These are phyloP conservation scores for Clavaria fumosa DNA, from an alignment of 768 basidiomycete genomes.

Conservation along the genomic window DNA sequence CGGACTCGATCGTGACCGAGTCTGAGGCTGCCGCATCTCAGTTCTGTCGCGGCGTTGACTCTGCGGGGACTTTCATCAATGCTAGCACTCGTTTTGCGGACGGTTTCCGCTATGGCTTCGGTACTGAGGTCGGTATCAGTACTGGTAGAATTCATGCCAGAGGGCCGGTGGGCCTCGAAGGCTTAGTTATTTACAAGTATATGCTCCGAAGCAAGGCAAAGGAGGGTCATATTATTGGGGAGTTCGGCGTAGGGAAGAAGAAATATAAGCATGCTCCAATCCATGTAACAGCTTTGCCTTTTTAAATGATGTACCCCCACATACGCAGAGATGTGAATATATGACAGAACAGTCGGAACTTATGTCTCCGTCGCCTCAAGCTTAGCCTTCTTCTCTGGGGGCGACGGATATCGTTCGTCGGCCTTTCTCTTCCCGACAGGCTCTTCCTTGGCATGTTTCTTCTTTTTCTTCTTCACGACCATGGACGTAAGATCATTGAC, in stretches of 20 bases:
- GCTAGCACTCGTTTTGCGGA: slow-evolving; percentile 95
- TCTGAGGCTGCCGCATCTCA: slow-evolving; percentile 40
- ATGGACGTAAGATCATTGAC: slow-evolving; percentile 75
- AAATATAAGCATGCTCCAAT: slow-evolving; percentile 52
- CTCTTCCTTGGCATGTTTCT: slow-evolving; percentile 28
- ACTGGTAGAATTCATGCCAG: slow-evolving; percentile 94
- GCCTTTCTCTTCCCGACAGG: slow-evolving; percentile 52
- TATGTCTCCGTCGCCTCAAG: slow-evolving; percentile 23
- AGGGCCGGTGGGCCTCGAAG: slow-evolving; percentile 90
- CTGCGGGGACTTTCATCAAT: slow-evolving; percentile 86
- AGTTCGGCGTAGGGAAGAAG: slow-evolving; percentile 70
- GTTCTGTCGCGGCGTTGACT: slow-evolving; percentile 83
- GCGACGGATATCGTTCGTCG: slow-evolving; percentile 37
- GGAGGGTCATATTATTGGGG: slow-evolving; percentile 71
- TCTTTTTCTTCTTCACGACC: slow-evolving; percentile 86
- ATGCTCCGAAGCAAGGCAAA: slow-evolving; percentile 63
- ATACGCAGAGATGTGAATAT: neutral
- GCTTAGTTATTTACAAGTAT: slow-evolving; percentile 93
- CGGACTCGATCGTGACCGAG: slow-evolving; percentile 86
- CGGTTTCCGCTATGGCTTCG: slow-evolving; percentile 92
- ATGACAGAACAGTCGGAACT: neutral
- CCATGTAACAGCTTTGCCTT: slow-evolving; percentile 29
- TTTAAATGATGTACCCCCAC: slow-evolving; percentile 18
- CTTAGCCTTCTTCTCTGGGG: slow-evolving; percentile 61
- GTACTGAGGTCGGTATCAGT: slow-evolving; percentile 95